A percentile compares a stretch with the other conserved stretches of the same genome.
These are phyloP conservation scores for Camellia lanceoleosa DNA, from an alignment of 148 eudicot species.

Conservation along the genomic window DNA sequence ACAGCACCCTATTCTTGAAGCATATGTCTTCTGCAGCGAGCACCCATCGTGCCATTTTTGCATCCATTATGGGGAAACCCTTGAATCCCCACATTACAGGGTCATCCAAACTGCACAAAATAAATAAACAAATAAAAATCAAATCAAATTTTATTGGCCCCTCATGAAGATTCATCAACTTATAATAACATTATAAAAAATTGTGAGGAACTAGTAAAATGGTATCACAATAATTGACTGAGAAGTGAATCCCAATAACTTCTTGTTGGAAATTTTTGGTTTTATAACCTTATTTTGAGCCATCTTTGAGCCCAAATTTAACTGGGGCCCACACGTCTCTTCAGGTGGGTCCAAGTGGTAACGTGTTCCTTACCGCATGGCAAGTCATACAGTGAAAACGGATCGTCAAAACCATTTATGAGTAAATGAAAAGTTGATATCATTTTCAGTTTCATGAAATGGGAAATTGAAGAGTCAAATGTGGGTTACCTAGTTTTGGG, in stretches of 20 bases:
- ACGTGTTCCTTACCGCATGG: no score
- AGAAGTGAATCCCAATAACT: background rate
- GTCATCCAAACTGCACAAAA: conserved; percentile 76
- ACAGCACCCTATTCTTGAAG: conserved; percentile 70
- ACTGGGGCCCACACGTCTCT: no score
- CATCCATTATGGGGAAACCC: conserved; percentile 72
- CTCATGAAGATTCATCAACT: conserved; percentile 3
- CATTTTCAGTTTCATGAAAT: no score
- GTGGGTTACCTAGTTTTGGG: no score
- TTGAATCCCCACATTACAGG: conserved; percentile 95
- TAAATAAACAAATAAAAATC: background rate
- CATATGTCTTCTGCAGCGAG: conserved; percentile 96
- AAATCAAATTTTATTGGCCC: background rate
- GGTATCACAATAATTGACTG: background rate
- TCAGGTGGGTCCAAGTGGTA: no score
- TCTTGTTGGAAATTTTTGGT: no score
- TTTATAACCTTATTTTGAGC: no score
- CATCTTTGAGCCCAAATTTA: no score
- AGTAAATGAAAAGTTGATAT: no score
- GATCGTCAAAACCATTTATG: no score
- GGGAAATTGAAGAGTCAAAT: no score
- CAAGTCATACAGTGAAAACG: no score
- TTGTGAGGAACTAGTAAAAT: background rate
- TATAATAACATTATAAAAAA: background rate
- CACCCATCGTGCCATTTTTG: conserved; percentile 77